Evolutionary conservation across 352 stramenopile species (phyloP), one percentile per base, ranked within the genome.

Genomic region (Phytophthora brassicae): DNA sequence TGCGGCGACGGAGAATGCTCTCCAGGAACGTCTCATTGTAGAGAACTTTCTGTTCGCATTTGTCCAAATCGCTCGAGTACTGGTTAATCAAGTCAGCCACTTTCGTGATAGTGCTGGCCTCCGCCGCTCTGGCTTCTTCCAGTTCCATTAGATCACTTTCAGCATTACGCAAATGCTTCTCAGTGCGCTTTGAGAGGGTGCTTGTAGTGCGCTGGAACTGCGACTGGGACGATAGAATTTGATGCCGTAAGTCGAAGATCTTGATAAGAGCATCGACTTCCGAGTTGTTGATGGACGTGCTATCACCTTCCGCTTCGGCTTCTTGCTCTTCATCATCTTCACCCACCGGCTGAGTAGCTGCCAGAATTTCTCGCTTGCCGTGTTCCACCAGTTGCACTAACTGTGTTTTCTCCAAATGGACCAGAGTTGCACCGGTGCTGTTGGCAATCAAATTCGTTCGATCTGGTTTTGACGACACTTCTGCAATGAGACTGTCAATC

Each of bases 171-270:
- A 89, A 42, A 13, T 79, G 69, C 60, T 83, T 82, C 44, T 88
- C 79, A 0, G 81, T 84, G n/a, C 76, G 73, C 49, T 74, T 80
- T 1, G 75, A 54, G 2, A 92, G 61, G 7, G 75, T 60, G 26
- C 42, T 65, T 0, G 77, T 84, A 5, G 83, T 92, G 29, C 73
- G 78, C 58, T 89, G 64, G 49, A 90, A 89, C 36, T 90, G 81
- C 12, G 72, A 66, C 44, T 87, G 72, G 1, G 81, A 88, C 2
- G 81, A 86, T 31, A 92, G 58, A 48, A 92, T 86, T 31, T 89
- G 73, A 46, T 92, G 83, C 3, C 83, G 81, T 41, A 92, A 62
- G 35, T 92, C 82, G 42, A 90, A 88, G 24, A 92, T 84, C 48
- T 72, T 75, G 12, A 90, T 79, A 2, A 92, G 51, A 36, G 79